Evolutionary conservation across 1,284 basidiomycete genomes (phyloP).

Genomic region (Pseudomicrostroma phylloplanum): DNA sequence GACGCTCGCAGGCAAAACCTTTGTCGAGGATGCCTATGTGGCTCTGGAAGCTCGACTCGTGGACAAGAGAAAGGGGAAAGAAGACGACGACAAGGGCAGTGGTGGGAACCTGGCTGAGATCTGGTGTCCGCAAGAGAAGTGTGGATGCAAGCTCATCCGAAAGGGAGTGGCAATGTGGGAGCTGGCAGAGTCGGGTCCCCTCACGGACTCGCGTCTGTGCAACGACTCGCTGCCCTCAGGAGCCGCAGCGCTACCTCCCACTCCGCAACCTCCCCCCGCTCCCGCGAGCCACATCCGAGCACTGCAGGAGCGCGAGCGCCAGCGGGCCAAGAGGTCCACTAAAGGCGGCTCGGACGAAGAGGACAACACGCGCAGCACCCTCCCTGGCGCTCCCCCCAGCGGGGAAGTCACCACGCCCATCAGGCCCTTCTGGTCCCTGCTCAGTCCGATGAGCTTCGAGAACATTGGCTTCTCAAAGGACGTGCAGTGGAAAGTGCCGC

Average conservation of each 20-base stretch:
- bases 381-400: constrained; percentile 4
- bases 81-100: neutral
- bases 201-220: constrained; percentile 9
- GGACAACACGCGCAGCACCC: constrained; percentile 17
- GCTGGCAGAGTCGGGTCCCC: constrained; percentile 39
- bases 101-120: constrained; percentile 33
- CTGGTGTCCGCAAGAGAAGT: constrained; percentile 45
- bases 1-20: constrained; percentile 46
- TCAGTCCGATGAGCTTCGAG: constrained; percentile 41
- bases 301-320: constrained; percentile 16
- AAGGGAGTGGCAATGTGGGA: constrained; percentile 34
- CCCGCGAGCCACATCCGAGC: constrained; percentile 5
- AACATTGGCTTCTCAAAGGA: constrained; percentile 46
- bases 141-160: constrained; percentile 37
- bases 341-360: constrained; percentile 11
- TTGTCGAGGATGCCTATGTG: constrained; percentile 39
- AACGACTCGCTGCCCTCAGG: neutral
- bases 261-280: constrained; percentile 3
- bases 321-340: neutral
- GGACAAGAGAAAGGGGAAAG: constrained; percentile 25
- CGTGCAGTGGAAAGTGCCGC: constrained; percentile 25
- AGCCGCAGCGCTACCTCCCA: neutral
- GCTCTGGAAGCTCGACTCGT: constrained; percentile 47
- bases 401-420: constrained; percentile 8
- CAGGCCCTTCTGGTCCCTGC: constrained; percentile 36